phyloP scores from a whole-genome alignment of 1,139 yeast genomes.

The Debaryomycetaceae sp. region DNA sequence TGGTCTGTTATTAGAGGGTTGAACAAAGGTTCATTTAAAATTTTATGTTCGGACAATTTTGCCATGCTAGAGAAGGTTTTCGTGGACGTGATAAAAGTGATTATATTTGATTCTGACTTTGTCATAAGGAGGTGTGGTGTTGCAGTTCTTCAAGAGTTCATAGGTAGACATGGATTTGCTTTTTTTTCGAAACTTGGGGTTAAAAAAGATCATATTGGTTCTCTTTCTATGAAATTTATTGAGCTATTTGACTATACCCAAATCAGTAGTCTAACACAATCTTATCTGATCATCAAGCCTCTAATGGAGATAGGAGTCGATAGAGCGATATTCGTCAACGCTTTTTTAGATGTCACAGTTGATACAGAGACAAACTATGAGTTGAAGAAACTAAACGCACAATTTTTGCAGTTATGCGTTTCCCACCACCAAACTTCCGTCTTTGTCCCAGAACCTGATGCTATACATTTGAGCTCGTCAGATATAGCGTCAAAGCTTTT shows the following conservation, averaged over 20 bases:
- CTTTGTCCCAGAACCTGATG: not conserved
- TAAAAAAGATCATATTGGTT: conserved; percentile 21
- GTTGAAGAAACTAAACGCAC: conserved; percentile 26
- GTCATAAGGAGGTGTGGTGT: conserved; percentile 76
- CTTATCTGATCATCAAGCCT: conserved; percentile 16
- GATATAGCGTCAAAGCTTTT: not conserved
- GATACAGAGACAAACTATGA: conserved; percentile 31
- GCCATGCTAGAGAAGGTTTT: conserved; percentile 24
- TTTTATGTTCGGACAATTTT: conserved; percentile 5
- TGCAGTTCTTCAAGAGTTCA: conserved; percentile 81
- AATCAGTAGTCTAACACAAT: conserved; percentile 22
- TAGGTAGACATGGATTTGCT: conserved; percentile 64
- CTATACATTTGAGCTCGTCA: not conserved
- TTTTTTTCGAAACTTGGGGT: conserved; percentile 16
- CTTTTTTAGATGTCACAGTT: conserved; percentile 22
- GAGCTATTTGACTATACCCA: conserved; percentile 40
- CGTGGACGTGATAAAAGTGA: conserved; percentile 45
- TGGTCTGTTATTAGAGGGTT: conserved; percentile 38
- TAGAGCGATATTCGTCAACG: conserved; percentile 21
- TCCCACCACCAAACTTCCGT: not conserved
- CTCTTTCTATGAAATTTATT: conserved; percentile 47
- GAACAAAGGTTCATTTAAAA: conserved; percentile 9
- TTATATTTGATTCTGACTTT: conserved; percentile 71
- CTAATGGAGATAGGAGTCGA: conserved; percentile 28
- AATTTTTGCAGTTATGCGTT: conserved; percentile 4